Percentiles rank a stretch among this genome's conserved stretches.
Evolutionary conservation across 2,329 filamentous ascomycete species (phyloP).

Genomic region (Scytalidium sp.): DNA sequence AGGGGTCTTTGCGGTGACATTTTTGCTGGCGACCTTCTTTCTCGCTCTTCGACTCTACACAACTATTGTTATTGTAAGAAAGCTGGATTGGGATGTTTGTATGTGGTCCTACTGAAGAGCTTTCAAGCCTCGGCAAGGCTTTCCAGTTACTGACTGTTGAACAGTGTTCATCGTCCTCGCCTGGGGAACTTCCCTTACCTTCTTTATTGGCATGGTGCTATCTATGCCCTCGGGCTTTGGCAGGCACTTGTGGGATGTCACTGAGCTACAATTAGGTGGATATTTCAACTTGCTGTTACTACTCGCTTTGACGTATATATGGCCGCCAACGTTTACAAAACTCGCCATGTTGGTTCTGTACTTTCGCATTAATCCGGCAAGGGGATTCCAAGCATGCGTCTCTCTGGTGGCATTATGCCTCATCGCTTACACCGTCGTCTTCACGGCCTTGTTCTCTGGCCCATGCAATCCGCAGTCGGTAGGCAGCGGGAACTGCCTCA

Average conservation of each 20-base stretch:
- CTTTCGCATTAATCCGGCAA: conserved; percentile 14
- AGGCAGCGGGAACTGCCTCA: background rate
- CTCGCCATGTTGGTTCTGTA: conserved; percentile 19
- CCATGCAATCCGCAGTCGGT: background rate
- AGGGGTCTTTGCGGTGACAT: background rate
- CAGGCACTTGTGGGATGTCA: background rate
- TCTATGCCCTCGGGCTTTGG: background rate
- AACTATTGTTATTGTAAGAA: background rate
- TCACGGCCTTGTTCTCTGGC: background rate
- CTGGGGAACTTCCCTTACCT: background rate
- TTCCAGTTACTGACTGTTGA: background rate
- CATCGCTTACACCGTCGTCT: background rate
- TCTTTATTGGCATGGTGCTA: background rate
- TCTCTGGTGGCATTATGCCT: background rate
- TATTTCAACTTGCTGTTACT: background rate
- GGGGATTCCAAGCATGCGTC: background rate
- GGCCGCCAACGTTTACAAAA: conserved; percentile 18
- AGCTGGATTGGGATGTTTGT: background rate
- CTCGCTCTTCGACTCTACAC: background rate
- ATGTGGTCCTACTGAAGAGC: background rate
- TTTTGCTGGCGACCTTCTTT: background rate
- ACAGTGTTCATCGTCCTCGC: background rate
- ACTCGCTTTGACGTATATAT: conserved; percentile 17
- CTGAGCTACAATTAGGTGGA: background rate
- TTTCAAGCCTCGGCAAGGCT: background rate